phyloP scores from a whole-genome alignment of 2,329 filamentous ascomycete genomes.

The Fusarium hainanense region DNA sequence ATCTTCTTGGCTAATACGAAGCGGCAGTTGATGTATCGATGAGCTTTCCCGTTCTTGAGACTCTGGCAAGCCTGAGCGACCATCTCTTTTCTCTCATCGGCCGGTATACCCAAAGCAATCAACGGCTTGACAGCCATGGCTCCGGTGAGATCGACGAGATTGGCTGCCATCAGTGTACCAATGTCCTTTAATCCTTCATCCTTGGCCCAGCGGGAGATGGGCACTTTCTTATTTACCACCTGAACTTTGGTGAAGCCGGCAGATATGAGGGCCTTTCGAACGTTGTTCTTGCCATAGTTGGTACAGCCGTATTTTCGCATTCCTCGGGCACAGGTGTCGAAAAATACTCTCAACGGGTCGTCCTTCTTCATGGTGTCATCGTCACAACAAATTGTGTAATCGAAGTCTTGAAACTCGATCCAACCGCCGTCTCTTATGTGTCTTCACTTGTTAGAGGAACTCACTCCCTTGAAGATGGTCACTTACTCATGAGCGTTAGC shows the following conservation, averaged over 20 bases:
- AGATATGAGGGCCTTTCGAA: conserved; percentile 52
- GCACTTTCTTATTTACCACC: conserved; percentile 56
- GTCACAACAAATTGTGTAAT: conserved; percentile 56
- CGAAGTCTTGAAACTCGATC: conserved; percentile 63
- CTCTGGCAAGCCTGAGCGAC: conserved; percentile 48
- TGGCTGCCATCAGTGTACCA: conserved; percentile 58
- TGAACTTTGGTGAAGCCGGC: conserved; percentile 60
- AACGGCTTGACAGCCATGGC: conserved; percentile 57
- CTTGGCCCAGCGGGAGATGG: conserved; percentile 59
- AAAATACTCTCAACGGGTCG: conserved; percentile 52
- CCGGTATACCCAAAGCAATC: conserved; percentile 51
- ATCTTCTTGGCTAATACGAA: conserved; percentile 59
- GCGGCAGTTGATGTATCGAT: conserved; percentile 58
- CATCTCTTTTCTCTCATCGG: conserved; percentile 51
- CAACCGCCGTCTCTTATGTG: conserved; percentile 61
- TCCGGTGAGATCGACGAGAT: conserved; percentile 55
- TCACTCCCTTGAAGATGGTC: background rate
- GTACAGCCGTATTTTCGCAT: conserved; percentile 54
- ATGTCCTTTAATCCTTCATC: conserved; percentile 55
- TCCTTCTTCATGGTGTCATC: conserved; percentile 57
- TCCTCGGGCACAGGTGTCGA: conserved; percentile 48
- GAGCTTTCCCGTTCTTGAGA: conserved; percentile 51
- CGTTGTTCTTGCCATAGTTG: conserved; percentile 49
- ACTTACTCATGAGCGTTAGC: conserved; percentile 50
- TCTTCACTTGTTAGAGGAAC: conserved; percentile 41